Conservation (phyloP, 2,329 filamentous ascomycete species). For the Lachnellula arida region DNA sequence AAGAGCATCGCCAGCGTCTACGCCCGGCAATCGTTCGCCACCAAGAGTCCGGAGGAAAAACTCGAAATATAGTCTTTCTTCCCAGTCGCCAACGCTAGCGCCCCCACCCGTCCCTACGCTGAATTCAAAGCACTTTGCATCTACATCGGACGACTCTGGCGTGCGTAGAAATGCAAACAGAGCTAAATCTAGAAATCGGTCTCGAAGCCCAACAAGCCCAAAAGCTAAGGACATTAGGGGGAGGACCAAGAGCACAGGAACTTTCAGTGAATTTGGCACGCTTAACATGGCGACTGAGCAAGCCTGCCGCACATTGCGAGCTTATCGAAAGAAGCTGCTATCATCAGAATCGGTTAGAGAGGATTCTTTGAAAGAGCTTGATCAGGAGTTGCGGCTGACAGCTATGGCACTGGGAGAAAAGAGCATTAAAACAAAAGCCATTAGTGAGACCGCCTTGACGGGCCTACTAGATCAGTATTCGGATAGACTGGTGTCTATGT, state of each 20-base stretch:
- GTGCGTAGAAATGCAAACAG: conserved; percentile 9
- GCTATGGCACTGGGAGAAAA: conserved; percentile 48
- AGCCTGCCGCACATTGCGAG: conserved; percentile 55
- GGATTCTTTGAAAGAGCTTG: conserved; percentile 56
- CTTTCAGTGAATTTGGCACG: conserved; percentile 45
- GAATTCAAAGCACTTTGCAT: conserved; percentile 25
- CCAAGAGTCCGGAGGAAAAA: conserved; percentile 52
- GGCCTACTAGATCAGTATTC: conserved; percentile 72
- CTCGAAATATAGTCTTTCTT: conserved; percentile 47
- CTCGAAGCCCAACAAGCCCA: conserved; percentile 30
- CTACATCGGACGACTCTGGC: conserved; percentile 26
- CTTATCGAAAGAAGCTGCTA: conserved; percentile 59
- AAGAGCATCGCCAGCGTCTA: conserved; percentile 40
- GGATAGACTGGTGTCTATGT: conserved; percentile 62
- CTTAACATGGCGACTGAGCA: conserved; percentile 62
- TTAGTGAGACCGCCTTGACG: conserved; percentile 55
- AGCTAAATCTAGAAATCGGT: conserved; percentile 21
- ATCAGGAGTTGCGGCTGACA: conserved; percentile 60
- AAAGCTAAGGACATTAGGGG: conserved; percentile 36
- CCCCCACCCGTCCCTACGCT: conserved; percentile 23
- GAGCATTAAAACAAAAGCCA: conserved; percentile 36
- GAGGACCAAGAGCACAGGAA: conserved; percentile 44
- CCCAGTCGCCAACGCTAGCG: conserved; percentile 45
- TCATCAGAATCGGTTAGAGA: conserved; percentile 51
- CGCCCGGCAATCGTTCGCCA: conserved; percentile 48